These are phyloP conservation scores for Arachis stenosperma DNA, from an alignment of 306 rosid genomes.

Conservation along the genomic window DNA sequence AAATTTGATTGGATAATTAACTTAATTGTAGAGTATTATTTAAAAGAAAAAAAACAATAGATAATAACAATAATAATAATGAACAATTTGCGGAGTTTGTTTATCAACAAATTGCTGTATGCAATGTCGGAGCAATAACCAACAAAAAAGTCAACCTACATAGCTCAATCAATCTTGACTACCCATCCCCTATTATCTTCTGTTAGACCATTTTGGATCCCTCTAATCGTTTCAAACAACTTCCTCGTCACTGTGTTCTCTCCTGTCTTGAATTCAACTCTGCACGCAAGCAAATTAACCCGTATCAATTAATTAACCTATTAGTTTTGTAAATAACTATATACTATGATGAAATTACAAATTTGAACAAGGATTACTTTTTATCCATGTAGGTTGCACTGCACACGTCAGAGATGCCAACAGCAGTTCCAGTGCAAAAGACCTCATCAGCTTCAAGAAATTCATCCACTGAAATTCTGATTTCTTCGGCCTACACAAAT, in stretches of 20 bases:
- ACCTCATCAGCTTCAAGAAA: slow-evolving; percentile 56
- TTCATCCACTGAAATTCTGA: slow-evolving; percentile 48
- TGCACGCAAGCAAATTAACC: slow-evolving; percentile 9
- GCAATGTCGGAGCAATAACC: too few relatives aligned
- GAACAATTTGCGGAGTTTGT: too few relatives aligned
- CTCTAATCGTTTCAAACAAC: slow-evolving; percentile 30
- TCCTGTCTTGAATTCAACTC: slow-evolving; percentile 42
- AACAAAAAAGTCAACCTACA: background rate
- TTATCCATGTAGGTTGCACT: slow-evolving; percentile 42
- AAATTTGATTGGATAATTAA: too few relatives aligned
- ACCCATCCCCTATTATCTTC: slow-evolving; percentile 42
- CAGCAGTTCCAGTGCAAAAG: slow-evolving; percentile 68
- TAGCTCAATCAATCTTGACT: slow-evolving; percentile 29
- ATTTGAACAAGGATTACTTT: slow-evolving; percentile 30
- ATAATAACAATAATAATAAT: too few relatives aligned
- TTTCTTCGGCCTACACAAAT: slow-evolving; percentile 45
- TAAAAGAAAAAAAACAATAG: too few relatives aligned
- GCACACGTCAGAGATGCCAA: slow-evolving; percentile 40
- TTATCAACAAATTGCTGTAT: too few relatives aligned
- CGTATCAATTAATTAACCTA: background rate
- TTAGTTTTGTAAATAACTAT: background rate
- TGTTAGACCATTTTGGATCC: slow-evolving; percentile 39
- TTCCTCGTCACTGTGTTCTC: slow-evolving; percentile 29
- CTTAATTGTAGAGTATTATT: too few relatives aligned
- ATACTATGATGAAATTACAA: background rate